Evolutionary conservation across 495 filamentous ascomycete genomes (phyloP), one percentile per base, ranked within the genome.

Genomic region (Hypomontagnella monticulosa): DNA sequence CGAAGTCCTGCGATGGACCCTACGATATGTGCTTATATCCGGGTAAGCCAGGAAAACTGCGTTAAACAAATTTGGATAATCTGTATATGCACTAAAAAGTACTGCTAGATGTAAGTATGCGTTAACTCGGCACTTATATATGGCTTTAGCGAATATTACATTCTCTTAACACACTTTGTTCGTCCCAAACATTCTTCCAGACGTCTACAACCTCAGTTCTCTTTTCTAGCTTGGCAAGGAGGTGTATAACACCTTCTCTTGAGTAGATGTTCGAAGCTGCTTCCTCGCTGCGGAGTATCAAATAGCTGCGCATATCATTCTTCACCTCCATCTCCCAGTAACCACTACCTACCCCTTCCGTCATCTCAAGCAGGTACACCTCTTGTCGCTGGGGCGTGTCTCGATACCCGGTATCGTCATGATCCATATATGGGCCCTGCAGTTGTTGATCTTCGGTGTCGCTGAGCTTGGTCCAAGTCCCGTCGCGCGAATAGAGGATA

Each of bases 111-210:
- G 23, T 6, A 27, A 27, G 23, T 27, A 27, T 27, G 23, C 6
- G 23, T 6, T 6, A 27, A 27, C 6, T 6, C 23, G 6, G 2
- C 23, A 6, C 23, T 2, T 27, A 27, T 27, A 27, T 6, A 27
- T 27, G 23, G 23, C 16, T 38, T 58, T 14, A 59, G 7, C 56
- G 34, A 14, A 59, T 59, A 20, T 59, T 44, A 2, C 56, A 59
- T 32, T 59, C 56, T 3, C 19, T 59, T 27, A 43, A 10, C 27
- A 55, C 23, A 11, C 51, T 43, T n/a, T 42, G 1, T 37, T 55
- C 4, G 1, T 43, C 37, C 3, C 37, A 16, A 16, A 16, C 20
- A 10, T 33, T 12, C 19, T 27, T 27, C 51, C 4, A 15, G 7
- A 11, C 9, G 2, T 4, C 15, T n/a, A 16, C 20, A 9, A 0